Evolutionary conservation across 352 stramenopile genomes (phyloP), one percentile per base, ranked within the genome.

Genomic region (Phytophthora pluvialis): DNA sequence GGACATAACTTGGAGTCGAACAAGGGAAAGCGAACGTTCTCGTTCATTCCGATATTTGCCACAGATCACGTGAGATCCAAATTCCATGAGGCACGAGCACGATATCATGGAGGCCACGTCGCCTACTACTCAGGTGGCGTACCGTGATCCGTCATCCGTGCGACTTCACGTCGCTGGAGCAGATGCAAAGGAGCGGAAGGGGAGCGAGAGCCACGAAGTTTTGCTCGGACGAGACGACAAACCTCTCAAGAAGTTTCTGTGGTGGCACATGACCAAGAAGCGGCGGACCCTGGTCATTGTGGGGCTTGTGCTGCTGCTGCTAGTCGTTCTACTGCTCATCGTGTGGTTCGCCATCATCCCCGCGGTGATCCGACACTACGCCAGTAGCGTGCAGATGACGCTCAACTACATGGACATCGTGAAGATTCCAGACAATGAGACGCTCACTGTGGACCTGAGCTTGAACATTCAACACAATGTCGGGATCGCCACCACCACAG

Each of bases 341-440:
- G 45, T 74, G 3, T 88, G 79, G 72, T 82, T 91, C 53, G 77
- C 44, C n/a, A 64, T 91, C 21, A 63, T 86, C n/a, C 72, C 70
- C n/a, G 68, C 72, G 12, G 55, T 89, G 15, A 80, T 88, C 54
- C 77, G 83, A 46, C 71, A 75, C 45, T 80, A 82, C 54, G 59
- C 70, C 29, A 72, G 80, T 48, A 74, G 82, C 40, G 73, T 90
- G 28, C 39, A 80, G 38, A 48, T 93, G 43, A 64, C 39, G 4
- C 60, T 91, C 46, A 89, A 90, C 73, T 83, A 83, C 68, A 66
- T 93, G 44, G 83, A 91, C 47, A 70, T 93, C 45, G 54, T 75
- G 28, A 56, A 44, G 11, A 70, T 90, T 12, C 52, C 71, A 16
- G 65, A 77, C 29, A 76, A 76, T 45, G 52, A 68, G 40, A 77